phyloP scores from a whole-genome alignment of 2,329 filamentous ascomycete species.

The Colletotrichum tropicale region DNA sequence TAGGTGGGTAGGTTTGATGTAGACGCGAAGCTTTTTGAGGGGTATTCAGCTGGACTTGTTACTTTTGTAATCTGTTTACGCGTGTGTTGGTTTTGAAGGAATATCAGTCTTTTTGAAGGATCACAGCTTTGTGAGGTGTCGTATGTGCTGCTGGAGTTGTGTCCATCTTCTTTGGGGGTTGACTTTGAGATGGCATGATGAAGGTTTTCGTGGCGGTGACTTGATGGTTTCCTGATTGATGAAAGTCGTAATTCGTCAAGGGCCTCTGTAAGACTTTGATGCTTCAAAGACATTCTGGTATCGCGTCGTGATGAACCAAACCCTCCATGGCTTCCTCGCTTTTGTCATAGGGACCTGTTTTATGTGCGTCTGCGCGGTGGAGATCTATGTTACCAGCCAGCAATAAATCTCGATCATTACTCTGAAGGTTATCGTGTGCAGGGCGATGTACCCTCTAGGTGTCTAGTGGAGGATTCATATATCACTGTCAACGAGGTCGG shows the following conservation, averaged over 20 bases:
- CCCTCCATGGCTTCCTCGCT: not conserved
- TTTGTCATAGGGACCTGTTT: not conserved
- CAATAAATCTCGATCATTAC: not conserved
- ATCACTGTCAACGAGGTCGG: not conserved
- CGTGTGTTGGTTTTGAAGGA: not conserved
- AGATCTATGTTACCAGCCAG: not conserved
- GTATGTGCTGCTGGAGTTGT: not conserved
- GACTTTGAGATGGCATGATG: not conserved
- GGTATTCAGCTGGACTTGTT: not conserved
- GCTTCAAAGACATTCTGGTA: no score
- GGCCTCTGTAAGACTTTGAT: not conserved
- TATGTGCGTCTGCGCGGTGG: accelerated
- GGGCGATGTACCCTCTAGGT: accelerated
- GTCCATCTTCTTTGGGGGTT: not conserved
- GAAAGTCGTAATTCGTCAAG: not conserved
- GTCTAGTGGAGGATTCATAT: not conserved
- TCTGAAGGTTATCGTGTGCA: not conserved
- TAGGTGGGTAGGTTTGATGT: not conserved
- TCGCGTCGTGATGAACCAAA: not conserved
- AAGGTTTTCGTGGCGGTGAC: not conserved
- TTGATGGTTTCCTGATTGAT: not conserved
- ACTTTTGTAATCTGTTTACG: not conserved
- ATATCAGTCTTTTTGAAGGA: not conserved
- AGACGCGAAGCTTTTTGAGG: not conserved
- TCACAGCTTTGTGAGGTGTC: not conserved